Evolutionary conservation across 2,329 filamentous ascomycete genomes (phyloP).

Genomic region (Tolypocladium capitatum): DNA sequence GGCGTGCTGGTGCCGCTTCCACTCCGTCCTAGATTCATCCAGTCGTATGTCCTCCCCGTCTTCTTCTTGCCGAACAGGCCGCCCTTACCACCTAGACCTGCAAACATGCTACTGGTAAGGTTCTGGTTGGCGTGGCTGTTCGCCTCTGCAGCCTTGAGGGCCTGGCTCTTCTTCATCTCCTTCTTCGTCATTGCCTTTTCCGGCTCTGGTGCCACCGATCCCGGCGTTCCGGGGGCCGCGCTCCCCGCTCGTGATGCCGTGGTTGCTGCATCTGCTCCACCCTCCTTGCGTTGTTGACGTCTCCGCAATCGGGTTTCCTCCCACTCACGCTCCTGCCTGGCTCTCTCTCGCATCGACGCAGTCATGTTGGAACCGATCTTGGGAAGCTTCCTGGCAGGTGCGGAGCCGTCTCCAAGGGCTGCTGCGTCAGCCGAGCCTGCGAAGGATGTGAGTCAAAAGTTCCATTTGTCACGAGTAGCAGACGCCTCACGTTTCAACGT

Average conservation of each 20-base stretch:
- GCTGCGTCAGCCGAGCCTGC: slow-evolving; percentile 27
- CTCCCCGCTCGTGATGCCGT: slow-evolving; percentile 40
- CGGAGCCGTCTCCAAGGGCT: slow-evolving; percentile 22
- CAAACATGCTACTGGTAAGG: slow-evolving; percentile 63
- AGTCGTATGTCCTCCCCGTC: slow-evolving; percentile 55
- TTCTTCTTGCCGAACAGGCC: slow-evolving; percentile 45
- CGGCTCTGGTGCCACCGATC: slow-evolving; percentile 46
- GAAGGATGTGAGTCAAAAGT: slow-evolving; percentile 6
- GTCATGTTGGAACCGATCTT: slow-evolving; percentile 38
- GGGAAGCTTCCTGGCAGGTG: slow-evolving; percentile 29
- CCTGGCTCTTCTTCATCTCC: slow-evolving; percentile 61
- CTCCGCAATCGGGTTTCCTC: slow-evolving; percentile 62
- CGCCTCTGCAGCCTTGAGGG: slow-evolving; percentile 65
- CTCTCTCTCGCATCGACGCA: slow-evolving; percentile 45
- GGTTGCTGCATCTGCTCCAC: slow-evolving; percentile 35
- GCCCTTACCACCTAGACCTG: slow-evolving; percentile 49
- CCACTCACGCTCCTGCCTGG: slow-evolving; percentile 51
- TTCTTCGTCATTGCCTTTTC: slow-evolving; percentile 75
- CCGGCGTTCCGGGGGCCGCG: slow-evolving; percentile 46
- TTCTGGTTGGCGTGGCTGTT: slow-evolving; percentile 74
- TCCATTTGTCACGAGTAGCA: background rate
- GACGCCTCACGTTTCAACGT: slow-evolving; percentile 44
- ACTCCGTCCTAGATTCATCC: slow-evolving; percentile 48
- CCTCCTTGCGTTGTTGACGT: slow-evolving; percentile 49
- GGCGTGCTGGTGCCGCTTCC: slow-evolving; percentile 43